Conservation (phyloP, 352 stramenopile genomes). For the Pythium sp. region DNA sequence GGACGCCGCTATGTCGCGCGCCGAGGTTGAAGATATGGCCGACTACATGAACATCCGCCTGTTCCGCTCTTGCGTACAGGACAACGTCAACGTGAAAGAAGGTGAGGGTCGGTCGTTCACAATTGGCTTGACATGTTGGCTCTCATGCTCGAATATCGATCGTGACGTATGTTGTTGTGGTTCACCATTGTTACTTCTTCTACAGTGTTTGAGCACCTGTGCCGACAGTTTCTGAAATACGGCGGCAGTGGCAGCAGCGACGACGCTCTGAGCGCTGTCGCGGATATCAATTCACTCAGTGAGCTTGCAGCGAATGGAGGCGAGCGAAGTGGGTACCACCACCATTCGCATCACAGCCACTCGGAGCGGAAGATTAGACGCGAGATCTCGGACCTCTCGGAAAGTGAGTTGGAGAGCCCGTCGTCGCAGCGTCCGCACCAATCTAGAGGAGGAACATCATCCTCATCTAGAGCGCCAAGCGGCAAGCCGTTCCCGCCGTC, state of each 20-base stretch:
- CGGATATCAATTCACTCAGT: constrained; percentile 56
- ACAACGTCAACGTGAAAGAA: constrained; percentile 75
- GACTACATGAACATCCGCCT: constrained; percentile 52
- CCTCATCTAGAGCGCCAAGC: not conserved
- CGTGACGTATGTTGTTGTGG: not conserved
- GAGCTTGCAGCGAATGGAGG: constrained; percentile 21
- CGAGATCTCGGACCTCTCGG: constrained; percentile 38
- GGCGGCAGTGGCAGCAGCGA: constrained; percentile 26
- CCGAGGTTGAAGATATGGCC: constrained; percentile 64
- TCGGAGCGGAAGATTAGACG: constrained; percentile 27
- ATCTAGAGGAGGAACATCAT: not conserved
- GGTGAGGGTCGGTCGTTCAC: constrained; percentile 16
- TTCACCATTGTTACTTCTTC: not conserved
- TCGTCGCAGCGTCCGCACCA: constrained; percentile 15
- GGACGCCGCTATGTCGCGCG: constrained; percentile 51
- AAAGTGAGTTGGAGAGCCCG: constrained; percentile 25
- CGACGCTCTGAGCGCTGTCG: constrained; percentile 36
- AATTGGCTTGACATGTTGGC: not conserved
- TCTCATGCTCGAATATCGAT: not conserved
- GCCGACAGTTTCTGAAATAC: constrained; percentile 45
- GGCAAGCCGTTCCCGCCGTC: constrained; percentile 14
- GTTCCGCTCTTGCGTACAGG: constrained; percentile 64
- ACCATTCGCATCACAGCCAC: constrained; percentile 6
- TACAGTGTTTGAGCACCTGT: constrained; percentile 59
- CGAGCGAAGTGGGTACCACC: constrained; percentile 11